Base-by-base conservation (phyloP, 73 alveolate genomes). In the Paramecium primaurelia region DNA sequence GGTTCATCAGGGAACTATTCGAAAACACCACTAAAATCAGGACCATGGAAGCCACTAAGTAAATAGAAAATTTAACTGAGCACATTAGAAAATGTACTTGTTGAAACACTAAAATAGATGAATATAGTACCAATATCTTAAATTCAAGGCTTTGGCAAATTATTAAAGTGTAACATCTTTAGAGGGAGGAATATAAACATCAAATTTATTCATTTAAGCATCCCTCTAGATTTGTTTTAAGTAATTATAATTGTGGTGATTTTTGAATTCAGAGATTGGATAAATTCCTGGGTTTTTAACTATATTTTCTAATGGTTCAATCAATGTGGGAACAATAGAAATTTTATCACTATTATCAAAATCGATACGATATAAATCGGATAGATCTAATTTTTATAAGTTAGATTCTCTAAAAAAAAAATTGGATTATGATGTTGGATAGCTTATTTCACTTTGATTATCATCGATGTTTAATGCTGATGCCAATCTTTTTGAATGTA, bases 51-150 rank as follows among this genome's bases (percentile, higher is more conserved):
- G 59, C 96, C 96, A 6, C 97, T 75, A 8, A 96, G 18, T 25
- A 94, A 73, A 92, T 49, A 97, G 87, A 90, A 97, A 37, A 96
- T 88, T 64, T 97, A 97, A 11, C 94, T 59, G 49, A 97, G 86
- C 1, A 96, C 94, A n/a, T 93, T 92, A 10, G 99, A 88, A 42
- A 96, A 88, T 3, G 98, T 93, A 92, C 93, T 92, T 26, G 96
- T 89, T 34, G 94, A 77, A 64, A 88, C 95, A 34, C 92, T 51
- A 34, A 86, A 4, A 5, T 38, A 12, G 1, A 42, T 36, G 18
- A 42, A 36, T 54, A 6, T 3, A 12, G 4, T 75, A 75, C 68
- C 47, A 58, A 40, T 92, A 93, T 28, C 73, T 80, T 10, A 83
- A 26, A 8, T 73, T 51, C 7, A 51, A 16, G 58, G 30, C 73